These are phyloP conservation scores for Lactarius deliciosus DNA, from an alignment of 768 basidiomycete species.

Conservation along the genomic window DNA sequence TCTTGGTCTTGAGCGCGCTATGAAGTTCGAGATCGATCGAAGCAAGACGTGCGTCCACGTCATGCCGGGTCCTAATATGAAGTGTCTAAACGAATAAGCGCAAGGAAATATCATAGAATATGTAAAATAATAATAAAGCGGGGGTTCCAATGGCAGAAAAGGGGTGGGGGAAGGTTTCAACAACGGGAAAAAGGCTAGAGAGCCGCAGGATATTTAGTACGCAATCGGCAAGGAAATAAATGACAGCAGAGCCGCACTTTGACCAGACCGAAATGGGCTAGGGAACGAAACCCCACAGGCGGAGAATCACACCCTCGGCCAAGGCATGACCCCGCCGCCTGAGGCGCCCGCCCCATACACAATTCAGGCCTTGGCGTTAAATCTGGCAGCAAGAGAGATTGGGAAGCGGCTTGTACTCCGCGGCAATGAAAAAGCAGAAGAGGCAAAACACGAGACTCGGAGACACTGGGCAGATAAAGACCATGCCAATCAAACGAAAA, in stretches of 20 bases:
- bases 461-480: neutral
- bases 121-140: neutral
- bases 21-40: conserved; percentile 1
- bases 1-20: conserved; percentile 22
- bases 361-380: neutral
- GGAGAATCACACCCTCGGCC: conserved; percentile 6
- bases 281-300: conserved; percentile 5
- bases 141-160: neutral
- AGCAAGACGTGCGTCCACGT: conserved; percentile 22
- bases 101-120: neutral
- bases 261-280: neutral
- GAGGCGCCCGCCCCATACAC: conserved; percentile 4
- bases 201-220: neutral
- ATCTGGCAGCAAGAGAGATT: neutral
- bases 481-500: neutral
- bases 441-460: neutral
- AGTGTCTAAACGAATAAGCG: conserved; percentile 1
- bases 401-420: neutral
- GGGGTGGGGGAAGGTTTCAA: neutral
- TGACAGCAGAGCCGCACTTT: neutral
- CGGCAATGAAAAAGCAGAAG: neutral
- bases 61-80: conserved; percentile 2
- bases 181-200: neutral
- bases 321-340: neutral
- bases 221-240: neutral